Percentiles rank a stretch among this genome's conserved stretches.
phyloP scores from a whole-genome alignment of 352 stramenopile species.

The Phytopythium sindhum region DNA sequence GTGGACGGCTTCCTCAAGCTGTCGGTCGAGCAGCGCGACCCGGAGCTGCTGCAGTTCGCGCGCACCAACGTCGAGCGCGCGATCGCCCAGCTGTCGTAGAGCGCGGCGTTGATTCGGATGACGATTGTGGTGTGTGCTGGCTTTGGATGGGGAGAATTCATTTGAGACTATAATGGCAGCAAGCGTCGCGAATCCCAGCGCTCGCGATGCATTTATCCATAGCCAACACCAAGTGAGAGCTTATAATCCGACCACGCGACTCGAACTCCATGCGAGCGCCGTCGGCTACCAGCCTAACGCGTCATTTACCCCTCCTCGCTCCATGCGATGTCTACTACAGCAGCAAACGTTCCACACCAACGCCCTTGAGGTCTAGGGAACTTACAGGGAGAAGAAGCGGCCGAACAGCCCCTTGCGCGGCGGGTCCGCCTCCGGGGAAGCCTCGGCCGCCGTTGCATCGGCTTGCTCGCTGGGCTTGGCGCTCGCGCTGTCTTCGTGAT shows the following conservation, averaged over 20 bases:
- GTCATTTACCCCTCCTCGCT: not conserved
- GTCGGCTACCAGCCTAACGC: not conserved
- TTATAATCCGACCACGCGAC: not conserved
- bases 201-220: not conserved
- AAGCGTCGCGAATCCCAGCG: not conserved
- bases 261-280: not conserved
- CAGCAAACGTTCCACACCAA: not conserved
- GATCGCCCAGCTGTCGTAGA: slow-evolving; percentile 60
- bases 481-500: slow-evolving; percentile 20
- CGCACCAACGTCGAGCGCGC: slow-evolving; percentile 48
- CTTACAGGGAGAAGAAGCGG: slow-evolving; percentile 70
- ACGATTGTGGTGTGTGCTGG: not conserved
- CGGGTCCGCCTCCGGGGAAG: slow-evolving; percentile 18
- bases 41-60: slow-evolving; percentile 63
- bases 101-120: not conserved
- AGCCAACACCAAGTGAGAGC: not conserved
- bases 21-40: slow-evolving; percentile 51
- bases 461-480: slow-evolving; percentile 18
- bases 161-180: not conserved
- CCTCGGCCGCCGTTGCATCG: slow-evolving; percentile 11
- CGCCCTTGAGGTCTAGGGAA: not conserved
- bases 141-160: not conserved
- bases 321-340: not conserved
- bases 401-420: slow-evolving; percentile 58
- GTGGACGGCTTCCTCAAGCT: slow-evolving; percentile 63